Base-by-base conservation (phyloP, 805 yeast genomes). In the Yamadazyma sp. region DNA sequence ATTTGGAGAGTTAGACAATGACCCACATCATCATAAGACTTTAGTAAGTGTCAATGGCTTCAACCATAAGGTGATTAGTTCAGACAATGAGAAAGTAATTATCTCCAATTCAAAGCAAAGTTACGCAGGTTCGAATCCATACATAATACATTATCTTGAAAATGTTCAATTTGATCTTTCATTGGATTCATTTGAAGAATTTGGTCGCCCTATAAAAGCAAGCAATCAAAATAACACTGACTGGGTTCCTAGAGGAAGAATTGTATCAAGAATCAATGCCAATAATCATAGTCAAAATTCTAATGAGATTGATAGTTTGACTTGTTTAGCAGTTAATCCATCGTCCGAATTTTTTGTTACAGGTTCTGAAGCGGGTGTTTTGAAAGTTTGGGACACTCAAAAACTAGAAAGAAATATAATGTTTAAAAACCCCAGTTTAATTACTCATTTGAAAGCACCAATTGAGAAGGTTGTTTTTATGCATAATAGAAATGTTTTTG, bases 351-450 rank as follows among this genome's bases (percentile, higher is more conserved):
- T 76, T 44, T 79, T 91, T 43, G 62, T 87, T 2, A 80, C 93
- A 2, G 95, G 88, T 2, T 86, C 93, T 6, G 83, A 80, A 31
- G 72, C 73, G 19, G 96, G 97, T 0, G 52, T 62, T 1, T 49
- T 93, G 25, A 82, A 78, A 44, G 57, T 91, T 0, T 93, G 97
- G 97, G 94, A 86, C 50, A 58, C 80, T 1, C 49, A 62, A 7
- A 75, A 78, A 39, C 59, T 89, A 23, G 86, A 80, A 34, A 73
- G 73, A 36, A 83, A 82, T 26, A 75, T 79, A 3, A 61, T 73
- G 7, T 73, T 74, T 20, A 61, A 70, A 40, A 49, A 39, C 4
- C 70, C 86, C 0, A 55, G 66, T 7, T 43, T 75, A 6, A 60
- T 74, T 1, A 52, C 73, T 1, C 69, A 73, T 26, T 56, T 81